Conservation (phyloP, 768 basidiomycete genomes). For the Russula dissimulans region DNA sequence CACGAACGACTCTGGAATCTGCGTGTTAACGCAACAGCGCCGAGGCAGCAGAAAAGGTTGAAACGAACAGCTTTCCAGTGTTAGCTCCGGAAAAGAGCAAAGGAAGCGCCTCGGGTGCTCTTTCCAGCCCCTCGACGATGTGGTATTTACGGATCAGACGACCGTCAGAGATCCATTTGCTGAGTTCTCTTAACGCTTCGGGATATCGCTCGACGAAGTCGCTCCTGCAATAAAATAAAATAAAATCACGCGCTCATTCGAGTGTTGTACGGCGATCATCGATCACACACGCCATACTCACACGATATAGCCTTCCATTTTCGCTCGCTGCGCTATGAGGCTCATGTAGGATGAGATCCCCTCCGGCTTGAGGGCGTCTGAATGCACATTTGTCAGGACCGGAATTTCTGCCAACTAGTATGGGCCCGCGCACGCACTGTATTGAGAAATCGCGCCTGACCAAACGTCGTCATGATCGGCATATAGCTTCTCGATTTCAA, state of each 20-base stretch:
- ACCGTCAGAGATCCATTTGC: slow-evolving; percentile 50
- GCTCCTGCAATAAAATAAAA: slow-evolving; percentile 35
- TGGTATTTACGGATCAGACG: slow-evolving; percentile 74
- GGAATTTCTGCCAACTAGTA: not conserved
- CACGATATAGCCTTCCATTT: slow-evolving; percentile 79
- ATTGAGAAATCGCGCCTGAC: slow-evolving; percentile 74
- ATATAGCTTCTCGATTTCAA: not conserved
- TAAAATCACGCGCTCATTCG: not conserved
- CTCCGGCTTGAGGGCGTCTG: slow-evolving; percentile 51
- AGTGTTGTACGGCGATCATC: not conserved
- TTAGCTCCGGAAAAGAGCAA: slow-evolving; percentile 72
- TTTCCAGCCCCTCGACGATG: slow-evolving; percentile 64
- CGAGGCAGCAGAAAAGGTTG: not conserved
- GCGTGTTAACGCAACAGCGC: not conserved
- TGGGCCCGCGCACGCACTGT: slow-evolving; percentile 42
- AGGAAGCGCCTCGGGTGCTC: slow-evolving; percentile 59
- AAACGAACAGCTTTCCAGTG: slow-evolving; percentile 58
- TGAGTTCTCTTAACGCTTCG: slow-evolving; percentile 48
- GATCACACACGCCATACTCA: slow-evolving; percentile 28
- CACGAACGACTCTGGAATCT: slow-evolving; percentile 42
- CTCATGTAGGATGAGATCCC: slow-evolving; percentile 59
- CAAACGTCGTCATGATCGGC: not conserved
- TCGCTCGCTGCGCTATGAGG: slow-evolving; percentile 70
- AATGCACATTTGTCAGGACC: not conserved
- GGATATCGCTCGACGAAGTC: slow-evolving; percentile 62